Evolutionary conservation across 371 early-diverging fungal species (phyloP).

Genomic region (Saksenaea oblongispora): DNA sequence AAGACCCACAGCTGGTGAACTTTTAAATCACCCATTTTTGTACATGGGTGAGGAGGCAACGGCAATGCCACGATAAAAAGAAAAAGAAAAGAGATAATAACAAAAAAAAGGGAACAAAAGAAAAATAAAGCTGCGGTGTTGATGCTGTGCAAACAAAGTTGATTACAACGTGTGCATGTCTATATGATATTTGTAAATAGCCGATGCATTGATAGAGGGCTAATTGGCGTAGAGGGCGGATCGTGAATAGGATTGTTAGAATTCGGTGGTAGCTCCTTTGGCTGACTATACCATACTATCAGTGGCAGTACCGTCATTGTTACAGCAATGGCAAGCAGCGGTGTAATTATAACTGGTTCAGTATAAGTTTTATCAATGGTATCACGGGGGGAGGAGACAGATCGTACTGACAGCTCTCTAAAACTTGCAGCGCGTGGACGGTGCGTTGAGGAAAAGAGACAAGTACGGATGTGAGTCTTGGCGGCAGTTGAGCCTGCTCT

Average conservation of each 20-base stretch:
- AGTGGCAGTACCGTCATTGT: not conserved
- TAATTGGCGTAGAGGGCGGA: not conserved
- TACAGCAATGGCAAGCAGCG: not conserved
- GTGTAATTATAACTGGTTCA: not conserved
- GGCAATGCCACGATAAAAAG: not conserved
- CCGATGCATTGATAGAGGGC: not conserved
- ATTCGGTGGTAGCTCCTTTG: not conserved
- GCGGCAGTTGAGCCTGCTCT: constrained; percentile 1
- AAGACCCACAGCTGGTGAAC: constrained; percentile 60
- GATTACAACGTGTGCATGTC: not conserved
- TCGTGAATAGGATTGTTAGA: not conserved
- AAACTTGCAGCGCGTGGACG: constrained; percentile 5
- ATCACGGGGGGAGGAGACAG: not conserved
- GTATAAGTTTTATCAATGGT: not conserved
- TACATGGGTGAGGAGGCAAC: not conserved
- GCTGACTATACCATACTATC: not conserved
- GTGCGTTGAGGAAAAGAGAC: not conserved
- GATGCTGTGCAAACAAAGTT: not conserved
- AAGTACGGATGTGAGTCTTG: not conserved
- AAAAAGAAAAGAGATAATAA: too few species aligned
- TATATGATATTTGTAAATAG: not conserved
- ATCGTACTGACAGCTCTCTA: constrained; percentile 4
- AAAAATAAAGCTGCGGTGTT: not conserved
- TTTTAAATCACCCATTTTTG: constrained; percentile 60
- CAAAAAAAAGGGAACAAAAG: too few species aligned